Conservation (phyloP, 164 flowering plant species). For the Stephania japonica region DNA sequence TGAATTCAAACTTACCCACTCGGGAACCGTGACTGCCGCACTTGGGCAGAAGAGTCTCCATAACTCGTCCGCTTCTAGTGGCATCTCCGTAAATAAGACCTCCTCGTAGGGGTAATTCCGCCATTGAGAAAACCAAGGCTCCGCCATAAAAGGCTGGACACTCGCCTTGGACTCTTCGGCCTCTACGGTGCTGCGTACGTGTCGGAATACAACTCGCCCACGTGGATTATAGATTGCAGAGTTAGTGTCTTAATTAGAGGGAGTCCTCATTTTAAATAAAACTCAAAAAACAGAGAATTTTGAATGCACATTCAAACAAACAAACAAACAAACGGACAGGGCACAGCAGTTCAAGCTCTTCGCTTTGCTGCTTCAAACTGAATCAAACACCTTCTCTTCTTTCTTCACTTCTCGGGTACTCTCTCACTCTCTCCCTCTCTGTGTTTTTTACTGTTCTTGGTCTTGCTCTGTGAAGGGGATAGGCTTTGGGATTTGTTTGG, state of each 20-base stretch:
- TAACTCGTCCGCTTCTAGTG: background rate
- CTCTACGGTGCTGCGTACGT: background rate
- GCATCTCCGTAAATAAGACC: background rate
- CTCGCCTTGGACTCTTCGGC: background rate
- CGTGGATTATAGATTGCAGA: background rate
- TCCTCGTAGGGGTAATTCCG: background rate
- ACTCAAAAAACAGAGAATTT: background rate
- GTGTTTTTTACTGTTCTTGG: background rate
- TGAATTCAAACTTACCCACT: background rate
- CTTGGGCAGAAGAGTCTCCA: too few species aligned
- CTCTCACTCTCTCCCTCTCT: conserved; percentile 7
- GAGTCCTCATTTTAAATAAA: too few species aligned
- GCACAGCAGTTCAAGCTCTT: too few species aligned
- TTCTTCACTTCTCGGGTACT: background rate
- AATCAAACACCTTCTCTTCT: background rate
- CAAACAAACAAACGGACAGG: too few species aligned
- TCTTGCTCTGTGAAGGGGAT: background rate
- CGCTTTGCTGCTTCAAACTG: too few species aligned
- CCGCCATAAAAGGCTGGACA: background rate
- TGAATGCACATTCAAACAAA: too few species aligned
- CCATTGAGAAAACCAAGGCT: background rate
- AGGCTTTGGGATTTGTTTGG: background rate
- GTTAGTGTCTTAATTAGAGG: background rate
- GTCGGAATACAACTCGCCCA: background rate
- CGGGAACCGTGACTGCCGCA: background rate